A percentile compares a stretch with the other conserved stretches of the same genome.
phyloP scores from a whole-genome alignment of 139 green algal genomes.

The Chlamydomonas sp. region DNA sequence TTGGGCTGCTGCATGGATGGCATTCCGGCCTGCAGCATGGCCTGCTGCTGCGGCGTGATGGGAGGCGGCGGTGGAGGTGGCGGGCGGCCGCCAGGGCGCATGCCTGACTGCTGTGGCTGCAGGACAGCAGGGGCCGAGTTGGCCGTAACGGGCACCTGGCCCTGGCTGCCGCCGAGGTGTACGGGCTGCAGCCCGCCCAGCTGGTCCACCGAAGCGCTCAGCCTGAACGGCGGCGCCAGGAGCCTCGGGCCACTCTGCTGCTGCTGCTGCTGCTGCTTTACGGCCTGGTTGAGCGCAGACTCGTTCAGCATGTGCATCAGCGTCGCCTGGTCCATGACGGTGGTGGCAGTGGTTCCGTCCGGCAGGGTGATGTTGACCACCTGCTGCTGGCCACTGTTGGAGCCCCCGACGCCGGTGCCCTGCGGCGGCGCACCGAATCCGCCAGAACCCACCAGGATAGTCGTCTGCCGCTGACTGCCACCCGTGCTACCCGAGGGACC shows the following conservation, averaged over 20 bases:
- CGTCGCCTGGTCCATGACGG: constrained; percentile 15
- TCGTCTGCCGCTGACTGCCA: constrained; percentile 19
- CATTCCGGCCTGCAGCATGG: background rate
- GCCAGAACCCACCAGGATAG: background rate
- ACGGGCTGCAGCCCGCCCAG: background rate
- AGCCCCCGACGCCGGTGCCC: too few species aligned
- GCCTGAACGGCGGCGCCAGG: too few species aligned
- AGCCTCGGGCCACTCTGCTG: background rate
- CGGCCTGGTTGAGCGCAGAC: background rate
- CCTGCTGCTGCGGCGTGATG: background rate
- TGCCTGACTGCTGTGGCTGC: background rate
- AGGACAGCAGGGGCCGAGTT: background rate
- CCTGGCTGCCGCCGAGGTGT: background rate
- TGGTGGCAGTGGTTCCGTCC: constrained; percentile 27
- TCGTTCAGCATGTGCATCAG: constrained; percentile 27
- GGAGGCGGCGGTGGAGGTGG: background rate
- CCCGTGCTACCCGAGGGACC: background rate
- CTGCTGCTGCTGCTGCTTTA: constrained; percentile 8
- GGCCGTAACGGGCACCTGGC: background rate
- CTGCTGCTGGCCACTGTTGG: background rate
- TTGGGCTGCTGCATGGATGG: too few species aligned
- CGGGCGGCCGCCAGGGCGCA: background rate
- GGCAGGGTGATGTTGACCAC: constrained; percentile 35
- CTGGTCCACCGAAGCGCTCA: background rate
- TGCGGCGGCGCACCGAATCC: too few species aligned